Base-by-base conservation (phyloP, 495 filamentous ascomycete genomes). In the Penicillium cinerascens region DNA sequence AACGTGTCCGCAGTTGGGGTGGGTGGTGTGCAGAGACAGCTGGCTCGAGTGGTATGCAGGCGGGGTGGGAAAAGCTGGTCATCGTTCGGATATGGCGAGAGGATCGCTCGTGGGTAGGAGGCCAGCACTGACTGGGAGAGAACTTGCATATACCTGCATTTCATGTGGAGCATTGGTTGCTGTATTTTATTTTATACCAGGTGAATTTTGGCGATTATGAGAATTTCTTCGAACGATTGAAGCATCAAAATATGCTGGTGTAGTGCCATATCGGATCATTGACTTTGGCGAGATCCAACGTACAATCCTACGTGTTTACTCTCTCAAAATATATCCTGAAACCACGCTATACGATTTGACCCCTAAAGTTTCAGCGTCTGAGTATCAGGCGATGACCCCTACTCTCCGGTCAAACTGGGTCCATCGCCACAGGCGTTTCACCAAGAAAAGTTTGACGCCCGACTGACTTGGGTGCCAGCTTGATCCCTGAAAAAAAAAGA, bases 61-160 rank as follows among this genome's bases (percentile, higher is more conserved):
- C 84, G 27, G 92, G 92, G 0, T 96, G 93, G 92, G 93, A 98
- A 74, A 92, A 83, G 68, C 71, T 95, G 68, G 82, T 86, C 55
- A 84, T 93, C 63, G 66, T 95, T 47, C 82, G 91, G 68, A 88
- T 93, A 57, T 92, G 86, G 85, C 75, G 76, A 61, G 71, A 60
- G 10, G 54, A 55, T 22, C 33, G 6, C 13, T 6, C 2, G 2
- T 36, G 20, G 13, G 2, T 6, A 23, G 22, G 22, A 17, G 42
- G 18, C 9, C 16, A 18, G 6, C 38, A 9, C 37, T 11, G 16
- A 38, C 1, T 1, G 1, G 6, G 13, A 16, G 36, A 16, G 3
- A n/a, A 16, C 2, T 17, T 20, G 37, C 37, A 39, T 39, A 17
- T 20, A 39, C 10, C 10, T 4, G n/a, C 37, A 8, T 39, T 20